phyloP scores from a whole-genome alignment of 2,329 filamentous ascomycete species.

The Alternaria brassicae region DNA sequence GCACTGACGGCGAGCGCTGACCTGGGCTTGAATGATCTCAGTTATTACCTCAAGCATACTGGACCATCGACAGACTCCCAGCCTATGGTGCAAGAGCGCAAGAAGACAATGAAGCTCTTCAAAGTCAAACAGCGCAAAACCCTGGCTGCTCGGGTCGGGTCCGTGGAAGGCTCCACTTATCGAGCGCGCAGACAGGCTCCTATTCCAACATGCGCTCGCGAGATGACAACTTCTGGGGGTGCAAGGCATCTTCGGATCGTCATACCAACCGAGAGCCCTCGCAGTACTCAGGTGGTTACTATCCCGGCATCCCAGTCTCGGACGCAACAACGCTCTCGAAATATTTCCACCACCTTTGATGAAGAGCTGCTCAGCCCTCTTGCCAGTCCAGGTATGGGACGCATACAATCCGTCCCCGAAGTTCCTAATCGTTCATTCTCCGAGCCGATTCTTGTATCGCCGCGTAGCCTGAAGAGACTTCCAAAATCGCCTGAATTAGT shows the following conservation, averaged over 20 bases:
- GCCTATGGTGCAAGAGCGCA: constrained; percentile 13
- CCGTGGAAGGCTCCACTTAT: constrained; percentile 30
- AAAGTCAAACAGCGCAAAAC: constrained; percentile 35
- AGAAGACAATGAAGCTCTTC: constrained; percentile 34
- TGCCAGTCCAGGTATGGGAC: constrained; percentile 27
- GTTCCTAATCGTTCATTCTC: constrained; percentile 21
- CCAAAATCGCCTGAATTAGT: constrained; percentile 26
- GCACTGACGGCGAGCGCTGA: constrained; percentile 38
- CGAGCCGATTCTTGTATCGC: constrained; percentile 16
- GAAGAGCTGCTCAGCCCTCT: constrained; percentile 41
- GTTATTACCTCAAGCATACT: constrained; percentile 41
- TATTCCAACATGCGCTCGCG: constrained; percentile 35
- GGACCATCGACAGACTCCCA: constrained; percentile 31
- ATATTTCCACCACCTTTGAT: constrained; percentile 31
- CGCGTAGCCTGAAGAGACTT: constrained; percentile 24
- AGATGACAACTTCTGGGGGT: constrained; percentile 39
- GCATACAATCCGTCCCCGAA: constrained; percentile 21
- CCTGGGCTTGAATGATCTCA: constrained; percentile 40
- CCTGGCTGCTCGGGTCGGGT: constrained; percentile 30
- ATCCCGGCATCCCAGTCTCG: constrained; percentile 11
- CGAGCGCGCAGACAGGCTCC: constrained; percentile 20
- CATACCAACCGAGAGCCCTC: constrained; percentile 27
- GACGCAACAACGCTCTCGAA: constrained; percentile 18
- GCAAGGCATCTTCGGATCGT: constrained; percentile 42
- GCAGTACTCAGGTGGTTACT: constrained; percentile 14